Evolutionary conservation across 192 early-diverging fungal species (phyloP), one percentile per base, ranked within the genome.

Genomic region (Entophlyctis luteolus): DNA sequence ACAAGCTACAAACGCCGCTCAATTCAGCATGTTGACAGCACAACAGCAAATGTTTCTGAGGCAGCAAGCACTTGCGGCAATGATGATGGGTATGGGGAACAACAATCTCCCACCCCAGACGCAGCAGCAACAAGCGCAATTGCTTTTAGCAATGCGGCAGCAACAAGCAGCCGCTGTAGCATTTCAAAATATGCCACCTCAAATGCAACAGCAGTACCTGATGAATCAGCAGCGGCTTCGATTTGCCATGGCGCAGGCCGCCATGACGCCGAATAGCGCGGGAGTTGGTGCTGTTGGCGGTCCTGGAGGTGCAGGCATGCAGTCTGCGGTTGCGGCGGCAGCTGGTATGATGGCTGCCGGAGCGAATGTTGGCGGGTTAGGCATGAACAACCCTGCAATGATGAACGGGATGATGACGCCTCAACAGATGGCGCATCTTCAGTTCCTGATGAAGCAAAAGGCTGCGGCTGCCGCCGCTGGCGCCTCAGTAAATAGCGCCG

Each of bases 171-270:
- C 18, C 47, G 10, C 39, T 3, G 23, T 33, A 28, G 37, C 37
- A 42, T 3, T 20, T 25, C 60, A 63, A 33, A 18, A 22, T 1
- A 27, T 25, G 33, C 25, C n/a, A 12, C 63, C 48, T 1, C 50
- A 54, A 31, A 55, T 55, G 63, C 63, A 66, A 55, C 63, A 66
- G 50, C 48, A 66, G 29, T 55, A 49, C 36, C 14, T 38, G 29
- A 35, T 55, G 22, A 45, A 36, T 10, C 63, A 66, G 35, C 63
- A 55, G 14, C 63, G 33, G 16, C 16, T 66, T 6, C 63, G 37
- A 2, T n/a, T 55, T 4, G 50, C 36, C 5, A 36, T 50, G 45
- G 2, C 20, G 36, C 47, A 27, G 34, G 45, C 45, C 10, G 8
- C 10, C 8, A 29, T 27, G 20, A 28, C 8, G 8, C 8, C 36